These are phyloP conservation scores for Rhizoclosmatium hyalinum DNA, from an alignment of 371 early-diverging fungal genomes.

Conservation along the genomic window DNA sequence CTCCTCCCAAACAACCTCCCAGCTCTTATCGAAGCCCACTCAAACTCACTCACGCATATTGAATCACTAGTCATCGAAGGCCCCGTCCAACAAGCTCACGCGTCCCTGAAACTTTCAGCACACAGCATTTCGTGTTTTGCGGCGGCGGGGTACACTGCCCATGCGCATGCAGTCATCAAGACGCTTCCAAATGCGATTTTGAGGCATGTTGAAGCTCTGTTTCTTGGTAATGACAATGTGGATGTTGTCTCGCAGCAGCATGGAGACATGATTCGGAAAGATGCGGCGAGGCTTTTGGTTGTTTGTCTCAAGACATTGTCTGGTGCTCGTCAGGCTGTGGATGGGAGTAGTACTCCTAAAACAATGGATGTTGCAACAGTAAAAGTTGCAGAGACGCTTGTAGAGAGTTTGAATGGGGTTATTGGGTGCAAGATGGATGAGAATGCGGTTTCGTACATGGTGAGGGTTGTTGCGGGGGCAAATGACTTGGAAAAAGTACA, in stretches of 20 bases:
- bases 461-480: neutral
- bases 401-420: constrained; percentile 12
- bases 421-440: constrained; percentile 8
- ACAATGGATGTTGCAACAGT: neutral
- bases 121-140: neutral
- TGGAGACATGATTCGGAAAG: constrained; percentile 16
- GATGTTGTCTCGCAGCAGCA: neutral
- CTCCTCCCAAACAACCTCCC: neutral
- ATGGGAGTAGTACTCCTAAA: neutral
- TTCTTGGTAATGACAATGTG: neutral
- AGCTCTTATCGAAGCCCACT: neutral
- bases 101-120: neutral
- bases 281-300: neutral
- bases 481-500: neutral
- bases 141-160: neutral
- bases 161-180: neutral
- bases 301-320: neutral
- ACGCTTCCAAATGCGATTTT: neutral
- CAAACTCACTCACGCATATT: neutral
- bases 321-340: neutral
- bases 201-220: neutral
- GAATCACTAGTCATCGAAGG: neutral
- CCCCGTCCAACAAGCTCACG: neutral
- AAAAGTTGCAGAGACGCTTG: neutral
- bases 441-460: neutral